Evolutionary conservation across 169 alveolate species (phyloP).

Genomic region (Plasmodium sp.): DNA sequence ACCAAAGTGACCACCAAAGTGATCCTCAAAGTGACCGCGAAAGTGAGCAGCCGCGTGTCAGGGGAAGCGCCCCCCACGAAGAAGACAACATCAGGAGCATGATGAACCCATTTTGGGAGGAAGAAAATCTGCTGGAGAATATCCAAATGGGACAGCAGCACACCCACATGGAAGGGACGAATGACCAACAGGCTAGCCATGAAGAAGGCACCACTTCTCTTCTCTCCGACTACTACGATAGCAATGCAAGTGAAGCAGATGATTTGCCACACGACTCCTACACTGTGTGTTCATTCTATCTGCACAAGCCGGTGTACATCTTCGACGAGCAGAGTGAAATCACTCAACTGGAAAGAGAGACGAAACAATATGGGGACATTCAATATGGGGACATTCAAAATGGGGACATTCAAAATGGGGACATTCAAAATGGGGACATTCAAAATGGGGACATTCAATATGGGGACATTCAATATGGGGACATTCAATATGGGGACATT

Average conservation of each 20-base stretch:
- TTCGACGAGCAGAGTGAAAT: constrained; percentile 15
- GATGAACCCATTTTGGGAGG: background rate
- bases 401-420: background rate
- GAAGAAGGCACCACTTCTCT: background rate
- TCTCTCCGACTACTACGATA: constrained; percentile 10
- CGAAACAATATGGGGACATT: background rate
- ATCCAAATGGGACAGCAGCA: background rate
- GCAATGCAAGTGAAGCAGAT: background rate
- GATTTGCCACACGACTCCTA: background rate
- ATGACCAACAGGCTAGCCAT: background rate
- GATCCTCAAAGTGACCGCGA: background rate
- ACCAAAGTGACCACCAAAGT: background rate
- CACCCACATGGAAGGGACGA: background rate
- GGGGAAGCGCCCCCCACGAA: background rate
- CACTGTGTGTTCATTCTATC: constrained; percentile 19
- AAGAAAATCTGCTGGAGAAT: background rate
- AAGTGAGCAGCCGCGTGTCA: background rate
- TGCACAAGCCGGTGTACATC: constrained; percentile 49
- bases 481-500: background rate
- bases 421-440: background rate
- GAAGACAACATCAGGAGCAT: background rate
- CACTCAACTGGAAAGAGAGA: background rate
- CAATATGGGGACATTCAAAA: background rate
- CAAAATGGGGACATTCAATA: background rate
- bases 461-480: background rate